These are phyloP conservation scores for Aquilaria sinensis DNA, from an alignment of 345 rosid genomes.

Conservation along the genomic window DNA sequence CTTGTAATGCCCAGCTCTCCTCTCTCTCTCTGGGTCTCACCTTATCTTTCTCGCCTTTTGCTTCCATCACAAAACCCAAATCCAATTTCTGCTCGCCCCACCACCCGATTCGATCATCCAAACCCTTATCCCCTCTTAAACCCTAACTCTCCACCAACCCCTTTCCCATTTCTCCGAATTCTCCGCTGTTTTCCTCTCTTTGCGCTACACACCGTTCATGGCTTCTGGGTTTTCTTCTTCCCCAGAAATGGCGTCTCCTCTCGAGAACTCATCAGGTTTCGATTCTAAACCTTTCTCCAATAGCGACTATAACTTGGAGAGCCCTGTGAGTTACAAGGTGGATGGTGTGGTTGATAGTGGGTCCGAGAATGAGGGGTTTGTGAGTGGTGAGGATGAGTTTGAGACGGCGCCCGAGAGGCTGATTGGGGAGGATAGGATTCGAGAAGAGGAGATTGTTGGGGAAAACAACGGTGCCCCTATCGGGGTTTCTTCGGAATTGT, in stretches of 20 bases:
- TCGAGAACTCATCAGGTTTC: constrained; percentile 44
- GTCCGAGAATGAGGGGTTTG: constrained; percentile 29
- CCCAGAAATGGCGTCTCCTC: constrained; percentile 23
- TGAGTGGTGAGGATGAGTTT: constrained; percentile 48
- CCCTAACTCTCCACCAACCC: constrained; percentile 5
- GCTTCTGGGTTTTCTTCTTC: constrained; percentile 36
- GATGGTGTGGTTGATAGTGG: constrained; percentile 19
- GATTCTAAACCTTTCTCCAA: constrained; percentile 10
- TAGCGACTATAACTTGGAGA: constrained; percentile 19
- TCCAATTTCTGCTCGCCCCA: constrained; percentile 6
- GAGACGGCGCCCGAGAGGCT: constrained; percentile 26
- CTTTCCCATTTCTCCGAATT: constrained; percentile 9
- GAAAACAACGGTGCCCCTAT: constrained; percentile 13
- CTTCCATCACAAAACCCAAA: constrained; percentile 5
- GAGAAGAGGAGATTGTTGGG: constrained; percentile 6
- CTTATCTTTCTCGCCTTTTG: constrained; percentile 10
- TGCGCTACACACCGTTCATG: constrained; percentile 23
- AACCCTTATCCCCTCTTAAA: constrained; percentile 7
- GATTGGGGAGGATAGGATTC: constrained; percentile 17
- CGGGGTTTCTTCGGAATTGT: constrained; percentile 17
- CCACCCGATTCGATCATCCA: constrained; percentile 8
- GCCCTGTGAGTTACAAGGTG: constrained; percentile 12
- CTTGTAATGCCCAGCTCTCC: not conserved
- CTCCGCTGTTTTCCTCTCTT: constrained; percentile 6
- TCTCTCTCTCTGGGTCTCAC: not conserved